These are phyloP conservation scores for Coemansia sp. DNA, from an alignment of 192 early-diverging fungal genomes.

Conservation along the genomic window DNA sequence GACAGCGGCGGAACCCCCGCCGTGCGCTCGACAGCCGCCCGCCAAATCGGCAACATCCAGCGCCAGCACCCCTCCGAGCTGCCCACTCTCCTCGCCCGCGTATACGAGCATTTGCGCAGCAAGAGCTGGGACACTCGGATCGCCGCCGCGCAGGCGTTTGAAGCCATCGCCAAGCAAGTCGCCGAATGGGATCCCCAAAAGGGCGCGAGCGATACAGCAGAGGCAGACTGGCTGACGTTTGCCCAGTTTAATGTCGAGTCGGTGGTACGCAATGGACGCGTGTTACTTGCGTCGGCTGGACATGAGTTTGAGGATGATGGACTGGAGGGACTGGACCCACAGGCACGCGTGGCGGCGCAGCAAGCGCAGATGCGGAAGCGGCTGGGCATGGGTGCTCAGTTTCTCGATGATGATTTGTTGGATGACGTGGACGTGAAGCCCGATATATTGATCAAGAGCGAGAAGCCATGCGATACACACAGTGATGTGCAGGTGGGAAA, in stretches of 20 bases:
- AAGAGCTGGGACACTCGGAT: conserved; percentile 94
- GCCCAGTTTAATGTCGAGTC: conserved; percentile 78
- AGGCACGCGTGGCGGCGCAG: conserved; percentile 79
- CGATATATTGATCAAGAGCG: not conserved
- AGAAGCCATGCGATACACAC: not conserved
- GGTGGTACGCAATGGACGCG: conserved; percentile 74
- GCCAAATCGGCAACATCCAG: conserved; percentile 94
- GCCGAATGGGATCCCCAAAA: conserved; percentile 75
- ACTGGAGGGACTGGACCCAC: conserved; percentile 71
- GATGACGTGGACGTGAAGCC: conserved; percentile 59
- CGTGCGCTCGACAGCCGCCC: conserved; percentile 87
- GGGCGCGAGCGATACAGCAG: conserved; percentile 13
- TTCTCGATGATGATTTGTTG: conserved; percentile 88
- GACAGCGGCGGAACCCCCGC: conserved; percentile 90
- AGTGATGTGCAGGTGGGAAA: not conserved
- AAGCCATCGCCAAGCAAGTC: conserved; percentile 89
- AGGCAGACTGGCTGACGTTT: conserved; percentile 67
- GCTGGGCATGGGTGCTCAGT: conserved; percentile 84
- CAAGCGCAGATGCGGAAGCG: conserved; percentile 79
- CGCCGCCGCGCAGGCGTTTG: conserved; percentile 89
- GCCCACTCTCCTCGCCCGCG: conserved; percentile 72
- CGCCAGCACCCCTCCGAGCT: conserved; percentile 92
- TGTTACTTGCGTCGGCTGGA: conserved; percentile 83
- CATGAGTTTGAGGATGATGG: conserved; percentile 87
- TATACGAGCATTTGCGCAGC: conserved; percentile 71